Percentiles rank a stretch among this genome's conserved stretches.
Conservation (phyloP, 2,329 filamentous ascomycete species). For the Aspergillus sp. region DNA sequence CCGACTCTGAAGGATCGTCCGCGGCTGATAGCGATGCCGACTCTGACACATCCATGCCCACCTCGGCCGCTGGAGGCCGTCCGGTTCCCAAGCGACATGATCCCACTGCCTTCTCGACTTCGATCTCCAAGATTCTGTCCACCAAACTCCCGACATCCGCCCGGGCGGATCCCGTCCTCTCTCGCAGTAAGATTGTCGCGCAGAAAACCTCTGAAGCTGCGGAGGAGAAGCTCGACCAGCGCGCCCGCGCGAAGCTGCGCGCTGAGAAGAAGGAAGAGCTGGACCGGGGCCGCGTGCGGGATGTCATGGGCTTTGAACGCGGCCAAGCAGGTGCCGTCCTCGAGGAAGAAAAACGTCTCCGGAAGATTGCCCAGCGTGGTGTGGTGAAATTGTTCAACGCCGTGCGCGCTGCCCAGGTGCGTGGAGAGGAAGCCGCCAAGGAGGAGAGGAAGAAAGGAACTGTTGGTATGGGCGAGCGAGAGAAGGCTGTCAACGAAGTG, state of each 20-base stretch:
- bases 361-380: conserved; percentile 87
- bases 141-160: conserved; percentile 82
- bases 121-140: conserved; percentile 86
- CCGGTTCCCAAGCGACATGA: conserved; percentile 74
- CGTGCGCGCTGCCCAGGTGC: conserved; percentile 86
- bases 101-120: conserved; percentile 84
- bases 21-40: conserved; percentile 39
- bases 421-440: conserved; percentile 71
- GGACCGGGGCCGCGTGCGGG: conserved; percentile 84
- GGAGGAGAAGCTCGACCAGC: conserved; percentile 75
- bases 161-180: conserved; percentile 85
- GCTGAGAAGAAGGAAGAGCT: conserved; percentile 74
- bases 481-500: conserved; percentile 92
- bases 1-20: conserved; percentile 13
- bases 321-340: conserved; percentile 52
- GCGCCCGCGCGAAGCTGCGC: conserved; percentile 73
- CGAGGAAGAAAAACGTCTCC: conserved; percentile 73
- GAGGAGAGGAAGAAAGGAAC: conserved; percentile 68
- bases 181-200: conserved; percentile 72
- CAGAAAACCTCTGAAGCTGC: conserved; percentile 69
- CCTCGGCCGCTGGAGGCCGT: conserved; percentile 39
- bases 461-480: conserved; percentile 73
- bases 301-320: conserved; percentile 69
- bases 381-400: conserved; percentile 97
- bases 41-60: conserved; percentile 40